Evolutionary conservation across 2,329 filamentous ascomycete genomes (phyloP), one percentile per base, ranked within the genome.

Genomic region (Fusarium abutilonis): DNA sequence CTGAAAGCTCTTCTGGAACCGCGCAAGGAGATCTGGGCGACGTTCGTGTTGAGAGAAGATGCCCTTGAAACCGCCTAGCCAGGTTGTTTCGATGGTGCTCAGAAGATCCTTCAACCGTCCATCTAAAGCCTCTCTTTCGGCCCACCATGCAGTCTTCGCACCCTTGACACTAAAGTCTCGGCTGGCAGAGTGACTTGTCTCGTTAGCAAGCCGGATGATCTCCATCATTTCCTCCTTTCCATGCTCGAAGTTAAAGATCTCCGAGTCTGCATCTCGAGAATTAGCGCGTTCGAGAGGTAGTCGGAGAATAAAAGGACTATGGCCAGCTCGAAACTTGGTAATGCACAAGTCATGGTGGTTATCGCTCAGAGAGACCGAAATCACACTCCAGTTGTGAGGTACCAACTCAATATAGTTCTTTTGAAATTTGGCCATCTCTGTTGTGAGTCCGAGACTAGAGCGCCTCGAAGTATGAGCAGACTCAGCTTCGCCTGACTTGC

Each of bases 31-130:
- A 23, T 88, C 83, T 1, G 85, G 78, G 17, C 89, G 82, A 34
- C 83, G 82, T 44, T 80, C 76, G 49, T 90, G 85, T 50, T 91
- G 89, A 1, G 92, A 93, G 72, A 99, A 94, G n/a, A 99, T 89
- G 14, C 94, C 93, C 54, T 88, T 89, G 82, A 99, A 99, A 0
- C 95, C 95, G 44, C 94, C 93, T 6, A 99, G 85, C 95, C 95
- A 99, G 19, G 95, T 88, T 60, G 91, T 89, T 75, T 99, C 94
- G 35, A 99, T 90, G 57, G 92, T 96, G 50, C 88, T 82, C 2
- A 99, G 81, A 9, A 99, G 83, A 46, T 91, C 88, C 60, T 86
- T 88, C 21, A 99, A 82, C 9, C 92, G 87, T 29, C 79, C 78
- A 72, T 99, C 95, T 14, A 99, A 81, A 3, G 84, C 84, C 74